Percentiles rank a stretch among this genome's conserved stretches.
These are phyloP conservation scores for Paecilomyces dactylethromorphus DNA, from an alignment of 2,329 filamentous ascomycete genomes.

Conservation along the genomic window DNA sequence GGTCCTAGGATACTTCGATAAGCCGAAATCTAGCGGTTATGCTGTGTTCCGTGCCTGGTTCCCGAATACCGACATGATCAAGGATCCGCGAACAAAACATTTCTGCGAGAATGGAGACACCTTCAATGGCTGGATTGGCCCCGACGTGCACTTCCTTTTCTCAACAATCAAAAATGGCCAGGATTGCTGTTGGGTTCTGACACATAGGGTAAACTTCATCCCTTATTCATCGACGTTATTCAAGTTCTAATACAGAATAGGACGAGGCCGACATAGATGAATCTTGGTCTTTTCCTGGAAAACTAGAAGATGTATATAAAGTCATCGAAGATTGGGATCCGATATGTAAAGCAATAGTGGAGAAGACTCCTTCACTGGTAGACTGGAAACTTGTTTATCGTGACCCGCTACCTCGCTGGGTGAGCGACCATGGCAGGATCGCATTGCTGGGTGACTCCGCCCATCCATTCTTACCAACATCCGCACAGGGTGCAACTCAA, in stretches of 20 bases:
- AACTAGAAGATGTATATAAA: conserved; percentile 46
- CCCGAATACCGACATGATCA: conserved; percentile 15
- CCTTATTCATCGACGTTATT: not conserved
- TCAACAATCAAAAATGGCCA: conserved; percentile 47
- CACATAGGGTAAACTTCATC: conserved; percentile 36
- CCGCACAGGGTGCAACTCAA: conserved; percentile 38
- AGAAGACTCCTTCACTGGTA: conserved; percentile 17
- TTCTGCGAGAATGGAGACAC: conserved; percentile 49
- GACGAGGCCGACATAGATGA: conserved; percentile 51
- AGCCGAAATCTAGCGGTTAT: conserved; percentile 25
- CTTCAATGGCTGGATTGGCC: conserved; percentile 48
- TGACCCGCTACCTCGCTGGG: conserved; percentile 17
- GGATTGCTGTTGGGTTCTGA: conserved; percentile 51
- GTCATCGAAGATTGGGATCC: conserved; percentile 48
- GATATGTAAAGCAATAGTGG: conserved; percentile 40
- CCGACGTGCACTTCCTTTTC: conserved; percentile 39
- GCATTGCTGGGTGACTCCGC: conserved; percentile 32
- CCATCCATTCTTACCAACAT: conserved; percentile 36
- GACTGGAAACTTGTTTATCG: conserved; percentile 27
- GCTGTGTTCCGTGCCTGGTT: conserved; percentile 21
- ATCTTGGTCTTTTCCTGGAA: conserved; percentile 49
- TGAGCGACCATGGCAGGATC: conserved; percentile 19
- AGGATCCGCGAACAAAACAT: conserved; percentile 28
- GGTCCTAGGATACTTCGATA: conserved; percentile 32
- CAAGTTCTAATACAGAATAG: conserved; percentile 7